Conservation (phyloP, 345 rosid species). For the Gossypium longicalyx region DNA sequence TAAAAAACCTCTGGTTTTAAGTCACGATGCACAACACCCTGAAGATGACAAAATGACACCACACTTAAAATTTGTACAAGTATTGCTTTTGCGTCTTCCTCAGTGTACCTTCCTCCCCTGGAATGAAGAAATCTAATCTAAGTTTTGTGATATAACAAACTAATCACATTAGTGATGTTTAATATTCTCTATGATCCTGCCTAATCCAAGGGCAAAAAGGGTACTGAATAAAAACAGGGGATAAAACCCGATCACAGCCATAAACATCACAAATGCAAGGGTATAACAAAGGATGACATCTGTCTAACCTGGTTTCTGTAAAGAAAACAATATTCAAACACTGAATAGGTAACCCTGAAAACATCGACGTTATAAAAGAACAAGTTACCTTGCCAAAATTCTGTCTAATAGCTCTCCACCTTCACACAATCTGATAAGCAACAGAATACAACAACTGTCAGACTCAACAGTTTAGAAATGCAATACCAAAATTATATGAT, state of each 20-base stretch:
- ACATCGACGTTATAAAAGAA: not conserved
- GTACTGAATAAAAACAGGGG: not conserved
- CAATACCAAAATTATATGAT: not conserved
- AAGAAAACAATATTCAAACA: not conserved
- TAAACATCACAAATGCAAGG: not conserved
- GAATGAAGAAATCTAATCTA: conserved; percentile 13
- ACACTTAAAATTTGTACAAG: conserved; percentile 64
- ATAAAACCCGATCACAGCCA: not conserved
- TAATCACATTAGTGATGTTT: not conserved
- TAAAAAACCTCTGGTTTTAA: conserved; percentile 70
- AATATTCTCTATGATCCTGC: not conserved
- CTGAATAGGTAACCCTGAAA: not conserved
- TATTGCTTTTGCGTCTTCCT: conserved; percentile 76
- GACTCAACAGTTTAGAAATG: not conserved
- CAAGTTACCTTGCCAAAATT: conserved; percentile 66
- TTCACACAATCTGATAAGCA: conserved; percentile 59
- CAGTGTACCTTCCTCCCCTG: conserved; percentile 78
- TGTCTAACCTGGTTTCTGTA: not conserved
- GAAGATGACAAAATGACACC: conserved; percentile 86
- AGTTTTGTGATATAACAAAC: not conserved
- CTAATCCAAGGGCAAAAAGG: not conserved
- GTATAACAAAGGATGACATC: not conserved
- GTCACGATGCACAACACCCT: conserved; percentile 84
- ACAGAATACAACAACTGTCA: conserved; percentile 19
- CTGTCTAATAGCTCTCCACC: conserved; percentile 86